Evolutionary conservation across 371 early-diverging fungal genomes (phyloP).

Genomic region (Hamiltosporidium magnivora): DNA sequence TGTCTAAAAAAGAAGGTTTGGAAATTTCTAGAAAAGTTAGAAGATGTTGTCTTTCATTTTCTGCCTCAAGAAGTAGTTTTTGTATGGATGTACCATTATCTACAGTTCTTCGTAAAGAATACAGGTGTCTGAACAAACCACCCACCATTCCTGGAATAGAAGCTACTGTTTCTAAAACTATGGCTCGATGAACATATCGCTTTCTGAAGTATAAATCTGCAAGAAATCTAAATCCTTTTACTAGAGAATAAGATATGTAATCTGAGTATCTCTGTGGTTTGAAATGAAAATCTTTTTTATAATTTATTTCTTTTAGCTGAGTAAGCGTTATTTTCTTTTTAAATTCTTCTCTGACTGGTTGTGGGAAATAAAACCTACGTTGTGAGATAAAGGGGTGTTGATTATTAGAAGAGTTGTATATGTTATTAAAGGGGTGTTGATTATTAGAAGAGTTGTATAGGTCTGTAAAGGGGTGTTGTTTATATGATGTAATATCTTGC

Average conservation of each 20-base stretch:
- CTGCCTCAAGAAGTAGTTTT: slow-evolving; percentile 72
- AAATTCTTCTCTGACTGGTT: background rate
- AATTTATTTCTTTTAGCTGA: background rate
- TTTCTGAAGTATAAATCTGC: slow-evolving; percentile 66
- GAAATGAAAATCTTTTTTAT: background rate
- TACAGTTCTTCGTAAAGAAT: slow-evolving; percentile 64
- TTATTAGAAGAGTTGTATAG: no score
- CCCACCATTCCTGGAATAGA: slow-evolving; percentile 80
- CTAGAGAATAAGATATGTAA: slow-evolving; percentile 60
- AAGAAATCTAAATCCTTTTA: slow-evolving; percentile 62
- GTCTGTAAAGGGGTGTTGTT: no score
- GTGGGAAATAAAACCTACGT: background rate
- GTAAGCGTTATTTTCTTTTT: background rate
- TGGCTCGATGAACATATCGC: slow-evolving; percentile 67
- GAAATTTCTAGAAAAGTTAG: slow-evolving; percentile 69
- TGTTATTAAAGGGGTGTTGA: no score
- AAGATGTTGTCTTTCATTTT: slow-evolving; percentile 70
- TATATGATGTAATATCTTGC: no score
- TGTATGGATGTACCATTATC: slow-evolving; percentile 74
- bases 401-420: no score
- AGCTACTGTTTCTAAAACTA: slow-evolving; percentile 70
- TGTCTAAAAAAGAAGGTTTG: slow-evolving; percentile 61
- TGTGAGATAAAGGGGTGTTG: background rate
- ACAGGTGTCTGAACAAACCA: slow-evolving; percentile 68
- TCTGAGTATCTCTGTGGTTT: slow-evolving; percentile 59